Evolutionary conservation across 2,329 filamentous ascomycete species (phyloP), one percentile per base, ranked within the genome.

Genomic region (Domatiomyces globalis): DNA sequence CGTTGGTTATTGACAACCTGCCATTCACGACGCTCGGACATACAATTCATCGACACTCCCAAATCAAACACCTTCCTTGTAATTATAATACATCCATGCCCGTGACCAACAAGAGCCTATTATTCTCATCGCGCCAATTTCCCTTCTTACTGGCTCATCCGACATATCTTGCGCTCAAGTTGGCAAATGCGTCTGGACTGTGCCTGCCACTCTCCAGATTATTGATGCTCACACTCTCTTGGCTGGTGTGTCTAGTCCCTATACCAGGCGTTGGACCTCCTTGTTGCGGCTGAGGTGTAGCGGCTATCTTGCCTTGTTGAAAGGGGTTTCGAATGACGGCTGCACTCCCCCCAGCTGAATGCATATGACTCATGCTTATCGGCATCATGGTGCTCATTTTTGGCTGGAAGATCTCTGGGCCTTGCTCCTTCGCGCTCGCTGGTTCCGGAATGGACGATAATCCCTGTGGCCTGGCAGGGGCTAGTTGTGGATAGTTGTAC

Each of bases 121-220:
- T 39, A 39, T 15, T 39, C 12, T 25, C 6, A 25, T 25, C 22
- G 22, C 6, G 3, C 22, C 22, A 25, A 25, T 25, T 25, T 25
- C 6, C 22, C 22, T 39, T 10, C 33, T 46, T 43, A 17, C 15
- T 19, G 8, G 17, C 29, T 49, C 49, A 56, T 47, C 53, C 54
- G 59, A 67, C 63, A 59, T 69, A 71, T 51, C 71, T 64, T 44
- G 72, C 68, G 56, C 72, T 74, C 57, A 75, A 57, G 61, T 65
- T 73, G 20, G 71, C 71, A 64, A 74, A 75, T 7, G 72, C 69
- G 62, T 75, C 72, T 5, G 72, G 72, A 56, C 71, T 74, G 56
- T 74, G 71, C 33, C 72, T 64, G 3, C 72, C 72, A 50, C 60
- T 71, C 52, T 73, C 70, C 39, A 71, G 60, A 12, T 67, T 68